phyloP scores from a whole-genome alignment of 345 rosid species.

The Hypericum androsaemum region DNA sequence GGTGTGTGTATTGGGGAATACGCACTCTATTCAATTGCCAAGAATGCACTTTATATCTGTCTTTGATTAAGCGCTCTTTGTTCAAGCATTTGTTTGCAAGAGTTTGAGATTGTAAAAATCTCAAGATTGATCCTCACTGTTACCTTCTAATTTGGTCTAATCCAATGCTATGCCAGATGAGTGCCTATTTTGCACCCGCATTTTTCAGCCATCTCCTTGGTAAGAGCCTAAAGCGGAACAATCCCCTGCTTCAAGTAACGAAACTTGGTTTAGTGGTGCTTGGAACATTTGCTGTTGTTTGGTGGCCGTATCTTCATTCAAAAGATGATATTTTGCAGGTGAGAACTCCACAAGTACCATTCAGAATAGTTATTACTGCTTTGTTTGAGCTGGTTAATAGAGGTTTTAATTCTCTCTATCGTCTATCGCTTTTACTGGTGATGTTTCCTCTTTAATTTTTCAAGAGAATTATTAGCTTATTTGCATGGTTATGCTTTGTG shows the following conservation, averaged over 20 bases:
- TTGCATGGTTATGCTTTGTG: too few species aligned
- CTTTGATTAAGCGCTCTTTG: too few species aligned
- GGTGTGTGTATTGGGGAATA: too few species aligned
- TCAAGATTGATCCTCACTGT: constrained; percentile 1
- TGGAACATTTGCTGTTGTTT: constrained; percentile 62
- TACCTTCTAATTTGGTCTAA: constrained; percentile 1
- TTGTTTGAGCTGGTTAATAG: constrained; percentile 1
- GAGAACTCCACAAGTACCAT: constrained; percentile 11
- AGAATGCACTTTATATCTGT: too few species aligned
- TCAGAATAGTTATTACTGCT: background rate
- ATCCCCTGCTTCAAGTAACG: constrained; percentile 46
- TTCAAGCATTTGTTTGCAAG: too few species aligned
- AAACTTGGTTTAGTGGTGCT: constrained; percentile 63
- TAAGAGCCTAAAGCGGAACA: constrained; percentile 60
- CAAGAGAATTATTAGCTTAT: too few species aligned
- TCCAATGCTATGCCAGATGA: constrained; percentile 47
- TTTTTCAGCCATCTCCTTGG: constrained; percentile 82
- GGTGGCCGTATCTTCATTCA: constrained; percentile 87
- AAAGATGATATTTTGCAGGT: constrained; percentile 53
- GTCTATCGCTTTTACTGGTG: too few species aligned
- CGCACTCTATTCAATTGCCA: too few species aligned
- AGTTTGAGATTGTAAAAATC: too few species aligned
- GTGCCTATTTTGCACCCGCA: constrained; percentile 91
- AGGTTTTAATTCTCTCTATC: background rate
- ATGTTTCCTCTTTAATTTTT: too few species aligned